Evolutionary conservation across 2,329 filamentous ascomycete species (phyloP).

Genomic region (Aspergillus oerlinghausenensis): DNA sequence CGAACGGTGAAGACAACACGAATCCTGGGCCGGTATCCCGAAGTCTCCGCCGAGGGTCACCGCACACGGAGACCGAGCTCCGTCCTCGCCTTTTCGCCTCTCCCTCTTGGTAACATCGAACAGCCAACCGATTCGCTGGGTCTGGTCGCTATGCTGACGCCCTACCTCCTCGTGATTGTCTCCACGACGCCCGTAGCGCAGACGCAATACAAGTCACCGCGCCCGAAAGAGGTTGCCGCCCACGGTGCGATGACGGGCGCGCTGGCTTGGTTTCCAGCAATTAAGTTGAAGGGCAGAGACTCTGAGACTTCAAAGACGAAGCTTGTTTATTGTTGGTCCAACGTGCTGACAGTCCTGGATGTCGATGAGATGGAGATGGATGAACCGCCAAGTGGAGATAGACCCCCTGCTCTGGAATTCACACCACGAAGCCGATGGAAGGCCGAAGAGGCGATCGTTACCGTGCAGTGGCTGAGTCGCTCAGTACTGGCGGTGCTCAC

Average conservation of each 20-base stretch:
- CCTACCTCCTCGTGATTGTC: constrained; percentile 91
- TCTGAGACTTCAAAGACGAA: constrained; percentile 67
- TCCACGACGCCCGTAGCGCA: constrained; percentile 95
- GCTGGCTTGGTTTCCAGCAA: constrained; percentile 93
- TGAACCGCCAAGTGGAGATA: constrained; percentile 63
- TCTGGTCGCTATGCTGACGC: constrained; percentile 89
- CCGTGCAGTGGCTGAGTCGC: constrained; percentile 92
- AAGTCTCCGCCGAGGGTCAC: constrained; percentile 55
- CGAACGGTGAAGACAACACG: constrained; percentile 83
- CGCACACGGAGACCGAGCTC: constrained; percentile 85
- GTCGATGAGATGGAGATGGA: constrained; percentile 64
- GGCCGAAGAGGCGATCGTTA: constrained; percentile 90
- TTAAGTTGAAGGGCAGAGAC: constrained; percentile 77
- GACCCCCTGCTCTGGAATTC: constrained; percentile 74
- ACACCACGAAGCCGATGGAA: constrained; percentile 82
- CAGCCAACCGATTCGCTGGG: constrained; percentile 82
- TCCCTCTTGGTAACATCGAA: constrained; percentile 92
- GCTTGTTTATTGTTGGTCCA: constrained; percentile 97
- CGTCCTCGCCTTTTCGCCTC: constrained; percentile 81
- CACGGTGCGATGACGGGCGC: constrained; percentile 93
- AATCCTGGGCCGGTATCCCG: constrained; percentile 86
- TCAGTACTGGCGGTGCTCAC: constrained; percentile 90
- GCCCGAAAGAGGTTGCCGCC: constrained; percentile 84
- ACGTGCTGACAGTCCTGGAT: constrained; percentile 89
- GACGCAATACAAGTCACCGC: constrained; percentile 88